Percentiles rank a stretch among this genome's conserved stretches.
Conservation (phyloP, 805 yeast species). For the Cyberlindnera euphorbiae region DNA sequence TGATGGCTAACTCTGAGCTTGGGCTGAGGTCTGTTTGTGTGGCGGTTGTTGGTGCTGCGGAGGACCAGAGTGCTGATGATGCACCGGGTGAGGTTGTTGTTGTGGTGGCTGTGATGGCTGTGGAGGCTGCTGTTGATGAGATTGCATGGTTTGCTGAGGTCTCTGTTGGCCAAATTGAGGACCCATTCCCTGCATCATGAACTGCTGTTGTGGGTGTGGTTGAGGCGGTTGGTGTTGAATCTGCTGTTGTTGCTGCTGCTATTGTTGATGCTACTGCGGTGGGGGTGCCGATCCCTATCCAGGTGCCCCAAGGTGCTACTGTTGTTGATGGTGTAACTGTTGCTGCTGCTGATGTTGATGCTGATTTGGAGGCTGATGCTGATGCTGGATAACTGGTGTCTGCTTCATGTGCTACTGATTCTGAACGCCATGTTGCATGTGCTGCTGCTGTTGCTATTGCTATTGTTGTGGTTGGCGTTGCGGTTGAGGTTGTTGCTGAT, state of each 20-base stretch:
- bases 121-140: constrained; percentile 9
- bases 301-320: too few relatives aligned
- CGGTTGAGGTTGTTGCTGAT: not conserved
- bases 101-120: constrained; percentile 5
- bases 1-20: too few relatives aligned
- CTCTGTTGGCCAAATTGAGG: constrained; percentile 14
- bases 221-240: constrained; percentile 5
- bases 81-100: too few relatives aligned
- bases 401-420: not conserved
- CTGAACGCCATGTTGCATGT: not conserved
- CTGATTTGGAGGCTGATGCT: constrained; percentile 4
- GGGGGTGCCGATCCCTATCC: too few relatives aligned
- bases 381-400: not conserved
- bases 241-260: constrained; percentile 2
- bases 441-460: constrained; percentile 2
- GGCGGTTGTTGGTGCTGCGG: too few relatives aligned
- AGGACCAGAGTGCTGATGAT: too few relatives aligned
- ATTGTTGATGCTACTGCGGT: constrained; percentile 1
- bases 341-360: constrained; percentile 3
- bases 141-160: too few relatives aligned
- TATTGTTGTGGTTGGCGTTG: constrained; percentile 2
- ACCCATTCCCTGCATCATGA: constrained; percentile 10
- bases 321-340: too few relatives aligned
- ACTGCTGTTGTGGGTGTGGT: constrained; percentile 14
- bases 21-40: too few relatives aligned